Percentiles rank a stretch among this genome's conserved stretches.
phyloP scores from a whole-genome alignment of 345 rosid species.

The Streptanthus diversifolius region DNA sequence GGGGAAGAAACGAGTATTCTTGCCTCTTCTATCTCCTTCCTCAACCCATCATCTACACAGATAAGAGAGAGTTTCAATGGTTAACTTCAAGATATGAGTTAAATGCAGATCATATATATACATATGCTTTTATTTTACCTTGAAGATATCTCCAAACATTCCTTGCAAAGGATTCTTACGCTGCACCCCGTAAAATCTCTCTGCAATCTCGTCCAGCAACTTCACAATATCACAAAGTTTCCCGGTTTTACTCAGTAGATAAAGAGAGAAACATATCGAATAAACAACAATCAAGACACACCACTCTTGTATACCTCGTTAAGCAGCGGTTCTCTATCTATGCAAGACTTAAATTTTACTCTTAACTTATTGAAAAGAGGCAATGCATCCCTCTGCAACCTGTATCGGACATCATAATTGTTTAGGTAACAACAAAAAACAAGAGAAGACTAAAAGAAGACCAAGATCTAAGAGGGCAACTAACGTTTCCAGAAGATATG shows the following conservation, averaged over 20 bases:
- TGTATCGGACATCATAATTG: constrained; percentile 31
- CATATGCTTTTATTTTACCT: constrained; percentile 37
- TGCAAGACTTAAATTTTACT: constrained; percentile 56
- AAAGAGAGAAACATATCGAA: not conserved
- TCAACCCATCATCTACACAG: constrained; percentile 36
- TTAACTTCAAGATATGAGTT: constrained; percentile 2
- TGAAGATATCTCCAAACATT: constrained; percentile 81
- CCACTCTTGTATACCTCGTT: constrained; percentile 50
- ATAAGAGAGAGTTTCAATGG: not conserved
- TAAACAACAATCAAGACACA: not conserved
- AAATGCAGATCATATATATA: not conserved
- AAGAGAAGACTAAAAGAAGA: constrained; percentile 3
- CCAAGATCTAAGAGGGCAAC: constrained; percentile 23
- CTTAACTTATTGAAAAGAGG: constrained; percentile 91
- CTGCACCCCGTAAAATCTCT: constrained; percentile 71
- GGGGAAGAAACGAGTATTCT: not conserved
- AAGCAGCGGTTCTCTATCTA: constrained; percentile 84
- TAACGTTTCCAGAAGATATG: constrained; percentile 71
- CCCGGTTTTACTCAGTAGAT: not conserved
- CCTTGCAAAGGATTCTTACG: constrained; percentile 85
- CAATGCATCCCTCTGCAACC: constrained; percentile 89
- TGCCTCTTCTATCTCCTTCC: constrained; percentile 4
- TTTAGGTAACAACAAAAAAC: not conserved
- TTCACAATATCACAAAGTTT: constrained; percentile 34
- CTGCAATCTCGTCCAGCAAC: constrained; percentile 83